Evolutionary conservation across 1,284 basidiomycete genomes (phyloP), one percentile per base, ranked within the genome.

Genomic region (Boletus mariae): DNA sequence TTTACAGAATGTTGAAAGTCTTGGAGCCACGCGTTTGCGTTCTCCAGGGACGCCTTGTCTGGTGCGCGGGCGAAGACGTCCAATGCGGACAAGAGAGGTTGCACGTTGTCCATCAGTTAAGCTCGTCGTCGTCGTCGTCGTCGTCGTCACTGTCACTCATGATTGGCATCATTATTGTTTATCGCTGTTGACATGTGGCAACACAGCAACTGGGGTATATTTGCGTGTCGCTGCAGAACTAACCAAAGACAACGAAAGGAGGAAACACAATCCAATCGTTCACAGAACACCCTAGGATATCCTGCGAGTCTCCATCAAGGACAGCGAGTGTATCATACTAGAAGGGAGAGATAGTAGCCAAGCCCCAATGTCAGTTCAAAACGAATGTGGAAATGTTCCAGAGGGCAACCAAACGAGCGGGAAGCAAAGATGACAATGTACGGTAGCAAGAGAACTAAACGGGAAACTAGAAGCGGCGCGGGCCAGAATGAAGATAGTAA

Each of bases 1-100:
- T 81, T 85, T 84, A 95, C 93, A 75, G 92, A 93, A 78, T 96
- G 94, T 75, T 97, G 94, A 70, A 96, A 97, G 73, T 94, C 91
- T 75, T 94, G 90, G 57, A 97, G 84, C 92, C 92, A 96, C 61
- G 85, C 77, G 75, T 94, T 95, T 61, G 93, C 94, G 59, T 80
- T 81, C 61, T 91, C 88, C 63, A 98, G 83, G 11, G 91, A 85
- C 13, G 73, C 73, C 61, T 91, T 87, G 77, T 97, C 90, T 29
- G 95, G 91, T 41, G 86, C 84, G 55, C 82, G 79, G 60, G 77
- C 76, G 69, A 92, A 90, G 47, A 92, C 85, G 49, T 84, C 82
- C 59, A 92, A 76, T 25, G 85, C 90, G 59, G 85, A 80, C 60
- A 90, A 71, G 8, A 92, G 73, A 55, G 80, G 79, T 69, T 86